A percentile compares a stretch with the other conserved stretches of the same genome.
Conservation (phyloP, 305 asterid genomes). For the Ilex paraguariensis region DNA sequence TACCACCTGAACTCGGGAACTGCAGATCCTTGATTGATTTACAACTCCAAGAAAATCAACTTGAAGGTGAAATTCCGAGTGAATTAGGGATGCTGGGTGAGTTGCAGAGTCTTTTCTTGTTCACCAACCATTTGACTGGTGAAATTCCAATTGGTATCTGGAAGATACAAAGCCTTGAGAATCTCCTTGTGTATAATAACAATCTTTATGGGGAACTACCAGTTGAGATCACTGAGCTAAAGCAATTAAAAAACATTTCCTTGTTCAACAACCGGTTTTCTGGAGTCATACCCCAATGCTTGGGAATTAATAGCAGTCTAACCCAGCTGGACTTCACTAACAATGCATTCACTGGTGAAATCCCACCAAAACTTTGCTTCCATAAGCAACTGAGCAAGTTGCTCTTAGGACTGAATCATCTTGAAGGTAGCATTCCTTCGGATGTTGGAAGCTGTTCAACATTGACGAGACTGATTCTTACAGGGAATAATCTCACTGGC, state of each 20-base stretch:
- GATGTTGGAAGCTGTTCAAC: constrained; percentile 57
- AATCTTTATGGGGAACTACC: constrained; percentile 75
- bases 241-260: constrained; percentile 50
- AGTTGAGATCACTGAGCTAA: constrained; percentile 46
- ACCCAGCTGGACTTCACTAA: constrained; percentile 44
- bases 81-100: constrained; percentile 56
- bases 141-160: constrained; percentile 64
- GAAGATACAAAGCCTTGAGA: constrained; percentile 57
- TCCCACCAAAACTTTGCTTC: constrained; percentile 70
- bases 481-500: constrained; percentile 62
- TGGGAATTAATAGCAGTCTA: constrained; percentile 70
- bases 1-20: constrained; percentile 72
- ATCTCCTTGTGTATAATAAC: constrained; percentile 53
- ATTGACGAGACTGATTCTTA: constrained; percentile 57
- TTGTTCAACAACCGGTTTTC: constrained; percentile 57
- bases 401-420: constrained; percentile 49
- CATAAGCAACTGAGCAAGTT: constrained; percentile 53
- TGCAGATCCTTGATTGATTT: constrained; percentile 61
- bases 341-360: constrained; percentile 65
- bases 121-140: constrained; percentile 55
- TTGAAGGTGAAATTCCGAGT: constrained; percentile 58
- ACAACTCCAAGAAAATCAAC: constrained; percentile 44
- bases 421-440: constrained; percentile 59
- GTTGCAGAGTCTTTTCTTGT: constrained; percentile 44
- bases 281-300: constrained; percentile 68